These are phyloP conservation scores for Syncephalis fuscata DNA, from an alignment of 371 early-diverging fungal species.

Conservation along the genomic window DNA sequence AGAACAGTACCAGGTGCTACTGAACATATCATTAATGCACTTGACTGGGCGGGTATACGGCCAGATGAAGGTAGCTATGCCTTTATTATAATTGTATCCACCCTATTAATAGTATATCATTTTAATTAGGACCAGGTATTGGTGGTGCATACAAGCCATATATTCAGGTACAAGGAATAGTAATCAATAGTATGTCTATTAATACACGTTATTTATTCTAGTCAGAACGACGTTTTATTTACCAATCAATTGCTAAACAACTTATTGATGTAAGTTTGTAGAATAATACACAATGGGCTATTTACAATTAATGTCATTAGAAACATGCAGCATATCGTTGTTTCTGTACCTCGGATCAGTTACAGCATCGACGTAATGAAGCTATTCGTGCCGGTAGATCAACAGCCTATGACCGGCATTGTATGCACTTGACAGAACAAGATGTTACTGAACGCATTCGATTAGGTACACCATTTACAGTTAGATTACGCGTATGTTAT, in stretches of 20 bases:
- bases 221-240: slow-evolving; percentile 59
- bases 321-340: slow-evolving; percentile 60
- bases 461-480: slow-evolving; percentile 33
- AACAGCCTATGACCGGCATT: slow-evolving; percentile 69
- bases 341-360: slow-evolving; percentile 64
- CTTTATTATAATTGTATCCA: no score
- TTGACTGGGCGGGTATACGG: slow-evolving; percentile 64
- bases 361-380: slow-evolving; percentile 35
- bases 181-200: no score
- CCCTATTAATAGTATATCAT: no score
- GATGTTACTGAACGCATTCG: slow-evolving; percentile 40
- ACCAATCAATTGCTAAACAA: slow-evolving; percentile 40
- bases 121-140: slow-evolving; percentile 29
- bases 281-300: not conserved
- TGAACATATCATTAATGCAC: slow-evolving; percentile 37
- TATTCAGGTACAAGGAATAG: slow-evolving; percentile 30
- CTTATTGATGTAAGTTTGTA: slow-evolving; percentile 32
- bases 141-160: slow-evolving; percentile 47
- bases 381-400: slow-evolving; percentile 33
- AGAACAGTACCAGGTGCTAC: slow-evolving; percentile 52
- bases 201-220: slow-evolving; percentile 17
- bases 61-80: slow-evolving; percentile 53
- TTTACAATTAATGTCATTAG: slow-evolving; percentile 23
- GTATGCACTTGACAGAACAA: slow-evolving; percentile 37
- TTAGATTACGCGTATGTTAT: slow-evolving; percentile 49